phyloP scores from a whole-genome alignment of 192 early-diverging fungal genomes.

The Podila minutissima region DNA sequence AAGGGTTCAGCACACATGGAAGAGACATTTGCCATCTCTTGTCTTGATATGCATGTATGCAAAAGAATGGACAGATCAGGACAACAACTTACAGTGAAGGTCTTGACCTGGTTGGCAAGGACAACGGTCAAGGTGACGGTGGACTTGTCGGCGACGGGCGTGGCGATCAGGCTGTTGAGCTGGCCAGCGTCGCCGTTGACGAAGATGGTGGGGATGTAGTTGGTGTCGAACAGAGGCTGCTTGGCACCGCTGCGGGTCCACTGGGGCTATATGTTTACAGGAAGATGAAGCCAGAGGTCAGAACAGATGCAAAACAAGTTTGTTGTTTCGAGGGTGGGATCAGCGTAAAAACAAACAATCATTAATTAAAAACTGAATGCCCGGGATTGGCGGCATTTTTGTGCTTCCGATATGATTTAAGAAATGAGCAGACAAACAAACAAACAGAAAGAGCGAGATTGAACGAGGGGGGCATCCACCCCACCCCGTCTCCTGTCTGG shows the following conservation, averaged over 20 bases:
- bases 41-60: too few relatives aligned
- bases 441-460: too few relatives aligned
- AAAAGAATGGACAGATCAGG: not conserved
- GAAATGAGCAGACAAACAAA: too few relatives aligned
- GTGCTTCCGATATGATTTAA: too few relatives aligned
- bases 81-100: conserved; percentile 38
- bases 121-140: conserved; percentile 49
- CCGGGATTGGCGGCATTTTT: too few relatives aligned
- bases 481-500: too few relatives aligned
- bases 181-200: conserved; percentile 33
- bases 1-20: not conserved
- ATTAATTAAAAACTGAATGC: too few relatives aligned
- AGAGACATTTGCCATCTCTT: too few relatives aligned
- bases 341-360: too few relatives aligned
- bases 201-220: conserved; percentile 58
- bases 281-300: not conserved
- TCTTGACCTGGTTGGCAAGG: conserved; percentile 44
- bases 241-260: conserved; percentile 53
- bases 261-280: conserved; percentile 23
- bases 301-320: too few relatives aligned
- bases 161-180: conserved; percentile 29
- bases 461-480: too few relatives aligned
- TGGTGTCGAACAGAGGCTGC: conserved; percentile 50
- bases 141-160: conserved; percentile 10
- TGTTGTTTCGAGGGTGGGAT: too few relatives aligned